Evolutionary conservation across 441 rosid species (phyloP).

Genomic region (Dalechampia spathulata): DNA sequence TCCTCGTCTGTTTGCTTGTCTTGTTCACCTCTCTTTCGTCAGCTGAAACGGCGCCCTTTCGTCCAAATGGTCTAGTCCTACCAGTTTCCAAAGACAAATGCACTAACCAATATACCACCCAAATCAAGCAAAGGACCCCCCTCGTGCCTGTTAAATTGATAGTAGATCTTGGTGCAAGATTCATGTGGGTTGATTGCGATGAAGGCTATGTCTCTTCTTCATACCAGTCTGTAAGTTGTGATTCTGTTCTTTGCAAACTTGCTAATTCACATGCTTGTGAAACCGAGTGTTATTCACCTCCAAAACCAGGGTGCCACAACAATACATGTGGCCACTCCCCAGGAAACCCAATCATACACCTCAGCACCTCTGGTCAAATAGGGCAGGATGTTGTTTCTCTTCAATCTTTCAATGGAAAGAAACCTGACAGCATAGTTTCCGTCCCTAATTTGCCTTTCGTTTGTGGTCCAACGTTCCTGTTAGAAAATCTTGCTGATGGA

Average conservation of each 20-base stretch:
- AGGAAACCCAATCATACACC: no score
- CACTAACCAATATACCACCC: conserved; percentile 48
- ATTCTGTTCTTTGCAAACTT: conserved; percentile 39
- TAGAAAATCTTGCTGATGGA: no score
- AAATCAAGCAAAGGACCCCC: conserved; percentile 51
- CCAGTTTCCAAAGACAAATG: conserved; percentile 52
- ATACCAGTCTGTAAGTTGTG: conserved; percentile 33
- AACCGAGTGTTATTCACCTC: no score
- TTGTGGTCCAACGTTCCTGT: no score
- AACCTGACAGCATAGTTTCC: no score
- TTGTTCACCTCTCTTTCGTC: not conserved
- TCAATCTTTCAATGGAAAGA: no score
- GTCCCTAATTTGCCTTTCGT: no score
- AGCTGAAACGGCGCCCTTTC: conserved; percentile 17
- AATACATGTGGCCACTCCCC: no score
- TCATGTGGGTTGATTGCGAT: conserved; percentile 58
- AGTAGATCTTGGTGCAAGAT: conserved; percentile 55
- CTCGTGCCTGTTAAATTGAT: conserved; percentile 34
- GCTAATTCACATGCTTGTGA: conserved; percentile 25
- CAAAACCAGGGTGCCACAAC: conserved; percentile 25
- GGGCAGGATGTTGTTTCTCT: no score
- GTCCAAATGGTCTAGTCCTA: conserved; percentile 48
- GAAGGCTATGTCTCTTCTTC: conserved; percentile 44
- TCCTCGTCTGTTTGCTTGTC: not conserved
- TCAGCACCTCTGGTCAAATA: no score